A percentile compares a stretch with the other conserved stretches of the same genome.
Evolutionary conservation across 495 filamentous ascomycete species (phyloP).

Genomic region (Penicillium silybi): DNA sequence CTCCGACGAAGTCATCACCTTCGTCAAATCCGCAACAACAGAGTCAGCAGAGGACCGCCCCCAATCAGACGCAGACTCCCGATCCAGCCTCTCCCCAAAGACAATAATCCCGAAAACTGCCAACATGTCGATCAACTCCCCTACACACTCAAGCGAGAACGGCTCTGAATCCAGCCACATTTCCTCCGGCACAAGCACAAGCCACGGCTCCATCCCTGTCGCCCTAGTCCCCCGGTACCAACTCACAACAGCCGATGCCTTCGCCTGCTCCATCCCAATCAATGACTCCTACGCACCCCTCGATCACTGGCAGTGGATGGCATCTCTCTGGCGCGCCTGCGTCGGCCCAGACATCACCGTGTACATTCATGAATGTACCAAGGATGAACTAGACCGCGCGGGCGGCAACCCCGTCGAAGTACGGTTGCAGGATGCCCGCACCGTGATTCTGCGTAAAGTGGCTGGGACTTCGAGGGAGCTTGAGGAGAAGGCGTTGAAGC

Average conservation of each 20-base stretch:
- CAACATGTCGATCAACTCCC: slow-evolving; percentile 27
- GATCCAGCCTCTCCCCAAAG: slow-evolving; percentile 28
- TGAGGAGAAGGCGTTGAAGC: slow-evolving; percentile 63
- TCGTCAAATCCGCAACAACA: slow-evolving; percentile 47
- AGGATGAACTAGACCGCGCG: slow-evolving; percentile 43
- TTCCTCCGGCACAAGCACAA: slow-evolving; percentile 16
- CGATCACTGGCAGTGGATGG: slow-evolving; percentile 99
- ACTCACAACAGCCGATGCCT: slow-evolving; percentile 70
- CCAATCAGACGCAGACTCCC: slow-evolving; percentile 18
- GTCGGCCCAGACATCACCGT: slow-evolving; percentile 85
- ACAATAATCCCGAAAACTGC: slow-evolving; percentile 36
- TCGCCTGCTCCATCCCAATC: slow-evolving; percentile 67
- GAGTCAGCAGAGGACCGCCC: slow-evolving; percentile 4
- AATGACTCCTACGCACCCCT: slow-evolving; percentile 71
- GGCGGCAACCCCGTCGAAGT: slow-evolving; percentile 49
- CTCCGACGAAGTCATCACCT: slow-evolving; percentile 60
- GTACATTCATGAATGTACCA: slow-evolving; percentile 45
- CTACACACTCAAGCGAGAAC: slow-evolving; percentile 24
- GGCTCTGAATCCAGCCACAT: slow-evolving; percentile 22
- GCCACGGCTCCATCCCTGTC: slow-evolving; percentile 49
- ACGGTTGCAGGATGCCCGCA: slow-evolving; percentile 47
- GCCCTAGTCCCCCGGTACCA: slow-evolving; percentile 72
- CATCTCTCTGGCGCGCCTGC: slow-evolving; percentile 86
- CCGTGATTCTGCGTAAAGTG: slow-evolving; percentile 55
- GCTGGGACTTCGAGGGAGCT: slow-evolving; percentile 36